Percentiles rank a stretch among this genome's conserved stretches.
Evolutionary conservation across 2,329 filamentous ascomycete genomes (phyloP).

Genomic region (Clonostachys byssicola): DNA sequence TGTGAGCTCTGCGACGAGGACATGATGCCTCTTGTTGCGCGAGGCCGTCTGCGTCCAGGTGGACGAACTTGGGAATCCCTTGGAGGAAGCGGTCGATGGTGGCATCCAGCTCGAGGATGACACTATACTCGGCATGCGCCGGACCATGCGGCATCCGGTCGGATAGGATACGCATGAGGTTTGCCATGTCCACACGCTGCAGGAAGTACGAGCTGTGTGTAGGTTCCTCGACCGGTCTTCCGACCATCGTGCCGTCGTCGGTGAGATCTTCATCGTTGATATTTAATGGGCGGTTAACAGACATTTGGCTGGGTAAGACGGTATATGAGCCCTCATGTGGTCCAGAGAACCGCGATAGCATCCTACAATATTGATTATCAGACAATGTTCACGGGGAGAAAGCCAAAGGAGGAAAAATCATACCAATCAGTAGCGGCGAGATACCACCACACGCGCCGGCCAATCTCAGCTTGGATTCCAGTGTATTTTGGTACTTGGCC

Average conservation of each 20-base stretch:
- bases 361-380: no score
- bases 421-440: constrained; percentile 35
- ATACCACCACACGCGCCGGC: constrained; percentile 36
- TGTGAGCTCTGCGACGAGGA: background rate
- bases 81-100: background rate
- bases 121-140: constrained; percentile 3
- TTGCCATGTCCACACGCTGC: constrained; percentile 30
- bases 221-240: constrained; percentile 22
- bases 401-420: background rate
- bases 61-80: background rate
- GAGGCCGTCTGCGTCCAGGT: constrained; percentile 6
- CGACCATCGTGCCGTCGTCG: constrained; percentile 8
- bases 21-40: constrained; percentile 18
- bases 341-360: background rate
- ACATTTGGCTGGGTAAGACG: constrained; percentile 32
- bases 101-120: background rate
- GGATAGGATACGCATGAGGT: constrained; percentile 29
- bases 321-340: constrained; percentile 31
- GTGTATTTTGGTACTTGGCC: no score
- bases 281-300: constrained; percentile 31
- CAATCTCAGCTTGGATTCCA: constrained; percentile 22
- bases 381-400: no score
- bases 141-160: constrained; percentile 20
- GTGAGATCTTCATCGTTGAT: constrained; percentile 30
- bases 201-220: constrained; percentile 39